Conservation (phyloP, 2,329 filamentous ascomycete species). For the Claviceps pusilla region DNA sequence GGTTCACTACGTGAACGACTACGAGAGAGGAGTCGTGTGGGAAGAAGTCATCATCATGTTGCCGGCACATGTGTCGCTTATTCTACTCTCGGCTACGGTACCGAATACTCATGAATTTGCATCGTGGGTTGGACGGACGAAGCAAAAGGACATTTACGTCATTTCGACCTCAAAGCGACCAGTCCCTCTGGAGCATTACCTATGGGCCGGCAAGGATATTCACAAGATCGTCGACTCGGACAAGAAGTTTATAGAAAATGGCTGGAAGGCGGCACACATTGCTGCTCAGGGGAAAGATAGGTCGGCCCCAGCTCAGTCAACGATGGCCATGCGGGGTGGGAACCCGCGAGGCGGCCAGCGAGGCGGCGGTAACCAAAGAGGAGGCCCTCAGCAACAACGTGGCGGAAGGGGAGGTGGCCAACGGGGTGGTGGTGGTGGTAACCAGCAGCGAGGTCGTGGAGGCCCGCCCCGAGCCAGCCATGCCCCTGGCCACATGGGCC, state of each 20-base stretch:
- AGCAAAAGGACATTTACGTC: conserved; percentile 97
- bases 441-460: conserved; percentile 38
- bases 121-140: conserved; percentile 94
- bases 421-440: conserved; percentile 38
- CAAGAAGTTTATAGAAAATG: conserved; percentile 79
- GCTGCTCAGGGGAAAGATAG: conserved; percentile 73
- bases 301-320: conserved; percentile 30
- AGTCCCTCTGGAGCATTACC: conserved; percentile 85
- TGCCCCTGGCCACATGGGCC: conserved; percentile 70
- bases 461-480: conserved; percentile 43
- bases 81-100: conserved; percentile 87
- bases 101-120: conserved; percentile 97
- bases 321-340: conserved; percentile 23
- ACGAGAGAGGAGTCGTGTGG: conserved; percentile 93
- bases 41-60: conserved; percentile 99
- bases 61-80: conserved; percentile 89
- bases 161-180: conserved; percentile 94
- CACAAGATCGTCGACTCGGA: conserved; percentile 89
- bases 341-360: conserved; percentile 21
- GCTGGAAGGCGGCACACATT: conserved; percentile 88
- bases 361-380: conserved; percentile 27
- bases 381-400: conserved; percentile 26
- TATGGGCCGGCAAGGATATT: conserved; percentile 88
- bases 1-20: conserved; percentile 96
- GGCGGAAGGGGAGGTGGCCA: conserved; percentile 18